These are phyloP conservation scores for Carex cristatella DNA, from an alignment of 176 grass and related monocot species.

Conservation along the genomic window DNA sequence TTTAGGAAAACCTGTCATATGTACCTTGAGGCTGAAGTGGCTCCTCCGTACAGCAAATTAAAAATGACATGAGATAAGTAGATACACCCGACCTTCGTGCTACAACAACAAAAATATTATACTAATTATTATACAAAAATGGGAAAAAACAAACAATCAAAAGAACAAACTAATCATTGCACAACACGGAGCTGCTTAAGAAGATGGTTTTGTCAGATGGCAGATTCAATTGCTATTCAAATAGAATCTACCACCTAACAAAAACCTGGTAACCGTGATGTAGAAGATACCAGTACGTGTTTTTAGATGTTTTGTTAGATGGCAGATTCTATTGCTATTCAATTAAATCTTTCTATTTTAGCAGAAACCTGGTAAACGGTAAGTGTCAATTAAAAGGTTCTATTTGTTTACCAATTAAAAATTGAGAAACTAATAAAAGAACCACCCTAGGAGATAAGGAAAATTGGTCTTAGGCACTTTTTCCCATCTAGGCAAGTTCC, in stretches of 20 bases:
- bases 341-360: neutral
- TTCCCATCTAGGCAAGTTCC: neutral
- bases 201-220: neutral
- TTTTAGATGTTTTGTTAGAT: no score
- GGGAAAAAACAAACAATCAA: neutral
- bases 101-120: conserved; percentile 37
- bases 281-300: no score
- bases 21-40: conserved; percentile 61
- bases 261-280: neutral
- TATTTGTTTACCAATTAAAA: neutral
- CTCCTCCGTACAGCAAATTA: conserved; percentile 73
- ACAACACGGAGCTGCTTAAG: neutral
- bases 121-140: conserved; percentile 16
- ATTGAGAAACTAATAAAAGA: neutral
- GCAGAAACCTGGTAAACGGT: neutral
- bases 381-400: neutral
- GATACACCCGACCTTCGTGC: conserved; percentile 47
- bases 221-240: neutral
- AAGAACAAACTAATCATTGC: neutral
- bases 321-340: neutral
- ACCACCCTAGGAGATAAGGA: neutral
- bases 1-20: conserved; percentile 6
- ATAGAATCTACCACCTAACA: neutral
- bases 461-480: neutral
- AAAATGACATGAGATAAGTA: conserved; percentile 52